Base-by-base conservation (phyloP, 139 green algal species). In the Nannochloris sp. region DNA sequence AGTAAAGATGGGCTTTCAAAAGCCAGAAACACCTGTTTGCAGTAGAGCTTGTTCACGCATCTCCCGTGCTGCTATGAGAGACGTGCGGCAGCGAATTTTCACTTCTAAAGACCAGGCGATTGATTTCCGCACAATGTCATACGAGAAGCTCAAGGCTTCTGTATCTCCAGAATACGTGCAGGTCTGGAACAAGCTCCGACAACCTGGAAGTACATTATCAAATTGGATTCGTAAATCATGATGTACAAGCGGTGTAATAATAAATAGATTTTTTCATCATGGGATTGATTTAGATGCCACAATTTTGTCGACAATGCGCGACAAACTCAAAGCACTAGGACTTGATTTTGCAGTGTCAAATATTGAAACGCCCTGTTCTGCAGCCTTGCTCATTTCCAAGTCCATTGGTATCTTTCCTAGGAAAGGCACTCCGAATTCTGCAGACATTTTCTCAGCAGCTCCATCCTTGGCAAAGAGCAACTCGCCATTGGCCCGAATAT, bases 401-500 rank as follows among this genome's bases (percentile, higher is more conserved):
- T 97, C 90, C 29, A 97, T 67, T 23, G 90, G 90, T 45, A 98
- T 76, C 0, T 72, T 64, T 0, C 92, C 92, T 31, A 98, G 66
- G 66, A 96, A 88, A n/a, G 80, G 68, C 30, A 96, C 81, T 5
- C 68, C 69, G 76, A 96, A 84, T 48, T 83, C 63, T 0, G 66
- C 6, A 40, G 84, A 86, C 85, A 98, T 92, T 16, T 20, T 36
- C 16, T 76, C 76, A 2, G 79, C 91, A 2, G 86, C 91, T 10
- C 85, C 88, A 9, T 67, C 59, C 11, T 36, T 29, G 13, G 53
- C 49, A 25, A 17, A 65, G 3, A 75, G 68, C 26, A 75, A 29
- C 3, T 65, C 17, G 10, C 44, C 60, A 13, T 71, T 53, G 6
- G 49, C 57, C 17, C 78, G 69, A 2, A 79, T 85, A 11, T 78